Conservation (phyloP, 768 basidiomycete genomes). For the Phanerochaete sordida region DNA sequence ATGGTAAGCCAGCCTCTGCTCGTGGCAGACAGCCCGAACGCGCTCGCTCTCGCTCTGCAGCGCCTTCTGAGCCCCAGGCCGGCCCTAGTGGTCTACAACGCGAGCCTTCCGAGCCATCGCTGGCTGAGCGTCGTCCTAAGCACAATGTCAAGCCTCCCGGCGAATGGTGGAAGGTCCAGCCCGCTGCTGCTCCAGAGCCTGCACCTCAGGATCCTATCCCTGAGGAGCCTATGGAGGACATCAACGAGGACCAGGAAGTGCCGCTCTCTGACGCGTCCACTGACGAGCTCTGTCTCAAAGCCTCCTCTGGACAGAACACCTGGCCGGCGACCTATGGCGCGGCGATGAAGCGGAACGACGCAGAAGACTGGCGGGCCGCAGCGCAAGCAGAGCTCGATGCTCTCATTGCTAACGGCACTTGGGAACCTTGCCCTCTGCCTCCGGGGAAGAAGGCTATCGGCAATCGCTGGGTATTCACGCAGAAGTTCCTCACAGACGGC, state of each 20-base stretch:
- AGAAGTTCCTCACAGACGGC: neutral
- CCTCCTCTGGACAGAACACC: neutral
- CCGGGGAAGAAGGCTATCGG: neutral
- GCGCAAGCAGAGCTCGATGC: neutral
- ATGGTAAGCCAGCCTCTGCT: too few relatives aligned
- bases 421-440: neutral
- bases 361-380: neutral
- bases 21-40: too few relatives aligned
- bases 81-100: too few relatives aligned
- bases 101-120: neutral
- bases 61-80: neutral
- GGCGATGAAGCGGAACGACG: neutral
- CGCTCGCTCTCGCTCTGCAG: neutral
- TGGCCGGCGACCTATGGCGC: neutral
- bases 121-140: neutral
- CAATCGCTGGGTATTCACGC: neutral
- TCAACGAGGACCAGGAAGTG: too few relatives aligned
- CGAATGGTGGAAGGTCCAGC: constrained; percentile 1
- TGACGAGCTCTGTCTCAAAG: neutral
- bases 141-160: neutral
- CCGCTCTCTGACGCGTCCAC: too few relatives aligned
- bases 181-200: neutral
- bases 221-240: neutral
- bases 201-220: neutral
- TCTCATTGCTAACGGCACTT: neutral